These are phyloP conservation scores for Micractinium conductrix DNA, from an alignment of 139 green algal genomes.

Conservation along the genomic window DNA sequence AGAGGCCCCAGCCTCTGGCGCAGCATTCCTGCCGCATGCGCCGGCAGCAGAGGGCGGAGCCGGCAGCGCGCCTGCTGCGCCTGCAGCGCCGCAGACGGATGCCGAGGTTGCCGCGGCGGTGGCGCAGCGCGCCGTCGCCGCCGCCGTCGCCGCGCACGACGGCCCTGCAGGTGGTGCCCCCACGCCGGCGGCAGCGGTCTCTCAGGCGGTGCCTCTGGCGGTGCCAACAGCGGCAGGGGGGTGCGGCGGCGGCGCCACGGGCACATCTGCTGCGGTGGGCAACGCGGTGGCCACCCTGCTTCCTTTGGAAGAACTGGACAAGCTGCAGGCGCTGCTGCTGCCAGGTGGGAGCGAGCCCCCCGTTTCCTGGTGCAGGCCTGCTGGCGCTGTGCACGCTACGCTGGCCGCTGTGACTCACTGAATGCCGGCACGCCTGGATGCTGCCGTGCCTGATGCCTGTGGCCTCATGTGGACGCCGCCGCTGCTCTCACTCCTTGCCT, in stretches of 20 bases:
- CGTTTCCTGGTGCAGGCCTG: too few relatives aligned
- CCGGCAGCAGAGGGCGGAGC: neutral
- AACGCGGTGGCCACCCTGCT: neutral
- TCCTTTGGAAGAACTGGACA: slow-evolving; percentile 1
- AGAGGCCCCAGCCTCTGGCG: too few relatives aligned
- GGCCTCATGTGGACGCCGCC: too few relatives aligned
- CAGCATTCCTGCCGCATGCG: too few relatives aligned
- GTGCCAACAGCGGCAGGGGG: neutral
- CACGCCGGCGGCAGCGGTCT: neutral
- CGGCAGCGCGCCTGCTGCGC: neutral
- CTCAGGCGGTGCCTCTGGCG: neutral
- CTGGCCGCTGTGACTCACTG: too few relatives aligned
- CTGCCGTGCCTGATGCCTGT: too few relatives aligned
- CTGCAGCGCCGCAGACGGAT: neutral
- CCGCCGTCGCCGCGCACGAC: neutral
- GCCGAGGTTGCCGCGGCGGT: neutral
- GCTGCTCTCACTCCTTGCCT: neutral
- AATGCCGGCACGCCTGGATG: too few relatives aligned
- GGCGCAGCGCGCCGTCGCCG: neutral
- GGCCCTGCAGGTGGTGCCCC: neutral
- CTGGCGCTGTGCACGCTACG: too few relatives aligned
- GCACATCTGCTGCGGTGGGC: neutral
- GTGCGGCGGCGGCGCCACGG: neutral
- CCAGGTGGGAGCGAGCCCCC: neutral
- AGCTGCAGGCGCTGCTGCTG: slow-evolving; percentile 24